These are phyloP conservation scores for Candida succiphila DNA, from an alignment of 805 yeast genomes.

Conservation along the genomic window DNA sequence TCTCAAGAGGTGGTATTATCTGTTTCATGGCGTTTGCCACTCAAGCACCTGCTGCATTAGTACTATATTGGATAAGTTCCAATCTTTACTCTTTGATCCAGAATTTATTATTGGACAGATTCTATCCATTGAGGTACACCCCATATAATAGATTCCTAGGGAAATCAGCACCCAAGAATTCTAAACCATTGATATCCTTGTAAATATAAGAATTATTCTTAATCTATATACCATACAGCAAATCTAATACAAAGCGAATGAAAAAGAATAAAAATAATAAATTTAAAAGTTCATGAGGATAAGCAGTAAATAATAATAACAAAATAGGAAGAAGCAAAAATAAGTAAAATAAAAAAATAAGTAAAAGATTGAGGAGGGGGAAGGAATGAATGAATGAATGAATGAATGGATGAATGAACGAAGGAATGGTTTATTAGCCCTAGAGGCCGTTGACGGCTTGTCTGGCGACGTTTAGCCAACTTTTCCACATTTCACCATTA, in stretches of 20 bases:
- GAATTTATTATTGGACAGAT: slow-evolving; percentile 57
- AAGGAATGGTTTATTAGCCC: no score
- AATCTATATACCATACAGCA: no score
- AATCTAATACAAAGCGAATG: background rate
- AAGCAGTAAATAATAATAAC: no score
- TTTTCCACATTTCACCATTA: slow-evolving; percentile 7
- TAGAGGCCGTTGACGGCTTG: slow-evolving; percentile 4
- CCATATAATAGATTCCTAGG: slow-evolving; percentile 26
- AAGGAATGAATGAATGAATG: no score
- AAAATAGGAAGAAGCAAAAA: no score
- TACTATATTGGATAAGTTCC: slow-evolving; percentile 87
- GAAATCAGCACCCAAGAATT: slow-evolving; percentile 4
- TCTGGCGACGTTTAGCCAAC: slow-evolving; percentile 12
- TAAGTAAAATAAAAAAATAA: no score
- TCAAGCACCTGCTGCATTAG: slow-evolving; percentile 77
- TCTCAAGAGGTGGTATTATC: slow-evolving; percentile 67
- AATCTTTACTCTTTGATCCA: slow-evolving; percentile 69
- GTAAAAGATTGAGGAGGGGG: no score
- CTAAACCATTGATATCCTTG: slow-evolving; percentile 3
- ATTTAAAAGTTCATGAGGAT: background rate
- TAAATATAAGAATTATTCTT: background rate
- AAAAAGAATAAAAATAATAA: background rate
- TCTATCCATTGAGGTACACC: slow-evolving; percentile 47
- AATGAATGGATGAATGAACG: no score
- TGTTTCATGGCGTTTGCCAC: slow-evolving; percentile 76